phyloP scores from a whole-genome alignment of 2,329 filamentous ascomycete species.

The Beauveria brongniartii region DNA sequence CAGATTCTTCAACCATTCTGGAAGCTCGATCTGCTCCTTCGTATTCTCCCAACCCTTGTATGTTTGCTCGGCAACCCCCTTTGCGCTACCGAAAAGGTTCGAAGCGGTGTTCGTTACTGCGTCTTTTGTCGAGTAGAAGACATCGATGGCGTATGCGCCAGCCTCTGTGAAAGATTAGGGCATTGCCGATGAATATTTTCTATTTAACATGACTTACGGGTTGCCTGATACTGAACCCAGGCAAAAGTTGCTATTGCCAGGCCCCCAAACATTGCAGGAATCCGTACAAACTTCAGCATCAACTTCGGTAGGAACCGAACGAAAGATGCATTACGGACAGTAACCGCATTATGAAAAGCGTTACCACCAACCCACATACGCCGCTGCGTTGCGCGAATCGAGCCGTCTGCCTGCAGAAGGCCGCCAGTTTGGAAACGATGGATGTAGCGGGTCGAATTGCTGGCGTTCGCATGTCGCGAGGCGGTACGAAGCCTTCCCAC shows the following conservation, averaged over 20 bases:
- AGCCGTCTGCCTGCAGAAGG: constrained; percentile 57
- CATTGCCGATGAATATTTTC: background rate
- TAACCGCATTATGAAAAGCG: constrained; percentile 72
- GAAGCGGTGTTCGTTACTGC: constrained; percentile 61
- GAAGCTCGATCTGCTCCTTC: constrained; percentile 62
- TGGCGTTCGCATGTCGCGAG: constrained; percentile 49
- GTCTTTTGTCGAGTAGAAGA: constrained; percentile 67
- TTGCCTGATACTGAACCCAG: constrained; percentile 94
- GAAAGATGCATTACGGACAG: constrained; percentile 56
- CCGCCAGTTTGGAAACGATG: constrained; percentile 62
- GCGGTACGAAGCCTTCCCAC: constrained; percentile 63
- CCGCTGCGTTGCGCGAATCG: constrained; percentile 51
- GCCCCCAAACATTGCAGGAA: constrained; percentile 88
- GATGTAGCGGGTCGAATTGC: constrained; percentile 50
- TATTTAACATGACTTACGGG: constrained; percentile 49
- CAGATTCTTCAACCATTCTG: constrained; percentile 73
- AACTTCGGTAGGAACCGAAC: constrained; percentile 70
- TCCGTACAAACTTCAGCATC: constrained; percentile 77
- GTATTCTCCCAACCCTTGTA: constrained; percentile 74
- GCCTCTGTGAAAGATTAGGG: constrained; percentile 33
- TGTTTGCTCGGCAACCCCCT: constrained; percentile 71
- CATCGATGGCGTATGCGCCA: constrained; percentile 46
- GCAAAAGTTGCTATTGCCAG: constrained; percentile 78
- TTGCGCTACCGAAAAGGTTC: constrained; percentile 61
- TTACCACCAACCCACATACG: constrained; percentile 75